phyloP scores from a whole-genome alignment of 2,329 filamentous ascomycete species.

The Hyphodiscus sp. region DNA sequence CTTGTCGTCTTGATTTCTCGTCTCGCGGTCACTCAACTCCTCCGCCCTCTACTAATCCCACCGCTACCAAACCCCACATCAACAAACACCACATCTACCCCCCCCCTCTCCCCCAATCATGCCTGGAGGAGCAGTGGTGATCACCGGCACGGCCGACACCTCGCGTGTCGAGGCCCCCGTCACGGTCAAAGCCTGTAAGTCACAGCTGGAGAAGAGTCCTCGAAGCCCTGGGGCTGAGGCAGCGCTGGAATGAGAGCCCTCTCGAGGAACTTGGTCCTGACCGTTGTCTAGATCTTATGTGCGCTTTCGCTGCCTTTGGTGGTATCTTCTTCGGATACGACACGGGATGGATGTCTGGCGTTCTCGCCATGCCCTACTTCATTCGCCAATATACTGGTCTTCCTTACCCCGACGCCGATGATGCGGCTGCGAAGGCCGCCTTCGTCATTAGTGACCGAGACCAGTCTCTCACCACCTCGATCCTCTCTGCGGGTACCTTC shows the following conservation, averaged over 20 bases:
- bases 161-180: constrained; percentile 60
- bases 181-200: constrained; percentile 53
- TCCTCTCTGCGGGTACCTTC: constrained; percentile 73
- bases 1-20: too few species aligned
- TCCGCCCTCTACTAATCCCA: too few species aligned
- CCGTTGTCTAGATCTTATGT: constrained; percentile 44
- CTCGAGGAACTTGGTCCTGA: too few species aligned
- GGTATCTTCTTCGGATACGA: constrained; percentile 59
- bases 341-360: constrained; percentile 66
- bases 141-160: constrained; percentile 49
- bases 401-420: constrained; percentile 14
- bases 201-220: too few species aligned
- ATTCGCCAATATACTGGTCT: constrained; percentile 22
- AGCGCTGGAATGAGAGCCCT: too few species aligned
- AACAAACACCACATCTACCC: too few species aligned
- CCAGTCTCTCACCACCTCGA: constrained; percentile 57
- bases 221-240: too few species aligned
- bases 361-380: constrained; percentile 40
- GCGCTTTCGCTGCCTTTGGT: constrained; percentile 64
- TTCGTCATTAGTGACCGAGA: constrained; percentile 37
- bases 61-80: too few species aligned
- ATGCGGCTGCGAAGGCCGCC: constrained; percentile 9
- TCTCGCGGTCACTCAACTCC: too few species aligned
- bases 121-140: constrained; percentile 28
- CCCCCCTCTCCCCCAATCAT: neutral